phyloP scores from a whole-genome alignment of 2,329 filamentous ascomycete species.

The Ophiostoma piceae region DNA sequence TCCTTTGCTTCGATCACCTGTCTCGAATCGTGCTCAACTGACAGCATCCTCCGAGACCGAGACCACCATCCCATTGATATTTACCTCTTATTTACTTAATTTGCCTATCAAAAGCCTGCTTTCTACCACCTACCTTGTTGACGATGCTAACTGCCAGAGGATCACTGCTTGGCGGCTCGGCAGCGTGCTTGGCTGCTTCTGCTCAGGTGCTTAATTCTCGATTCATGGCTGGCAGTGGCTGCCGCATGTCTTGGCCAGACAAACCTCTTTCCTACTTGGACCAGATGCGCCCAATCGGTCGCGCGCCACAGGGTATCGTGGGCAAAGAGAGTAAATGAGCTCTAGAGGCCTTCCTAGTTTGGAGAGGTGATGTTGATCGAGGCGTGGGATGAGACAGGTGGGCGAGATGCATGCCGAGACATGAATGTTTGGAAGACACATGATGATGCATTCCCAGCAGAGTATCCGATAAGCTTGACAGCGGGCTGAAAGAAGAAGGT shows the following conservation, averaged over 20 bases:
- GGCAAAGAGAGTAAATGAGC: slow-evolving; percentile 18
- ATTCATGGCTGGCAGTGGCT: background rate
- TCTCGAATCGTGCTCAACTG: background rate
- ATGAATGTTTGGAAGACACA: background rate
- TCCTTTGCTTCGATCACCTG: background rate
- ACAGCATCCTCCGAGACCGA: background rate
- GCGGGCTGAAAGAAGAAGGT: background rate
- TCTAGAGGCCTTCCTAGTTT: slow-evolving; percentile 6
- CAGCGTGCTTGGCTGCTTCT: background rate
- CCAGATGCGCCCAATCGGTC: background rate
- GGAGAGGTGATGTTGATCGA: background rate
- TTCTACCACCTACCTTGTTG: background rate
- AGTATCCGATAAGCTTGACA: background rate
- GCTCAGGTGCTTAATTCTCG: background rate
- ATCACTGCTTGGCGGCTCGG: slow-evolving; percentile 4
- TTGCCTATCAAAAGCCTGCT: background rate
- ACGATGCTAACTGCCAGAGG: background rate
- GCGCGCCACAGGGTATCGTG: slow-evolving; percentile 30
- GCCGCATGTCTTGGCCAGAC: background rate
- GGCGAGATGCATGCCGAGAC: background rate
- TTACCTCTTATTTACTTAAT: background rate
- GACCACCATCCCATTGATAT: background rate
- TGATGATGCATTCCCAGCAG: background rate
- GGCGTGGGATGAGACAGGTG: background rate
- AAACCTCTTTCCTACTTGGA: slow-evolving; percentile 16